These are phyloP conservation scores for Peterozyma xylosa DNA, from an alignment of 805 yeast species.

Conservation along the genomic window DNA sequence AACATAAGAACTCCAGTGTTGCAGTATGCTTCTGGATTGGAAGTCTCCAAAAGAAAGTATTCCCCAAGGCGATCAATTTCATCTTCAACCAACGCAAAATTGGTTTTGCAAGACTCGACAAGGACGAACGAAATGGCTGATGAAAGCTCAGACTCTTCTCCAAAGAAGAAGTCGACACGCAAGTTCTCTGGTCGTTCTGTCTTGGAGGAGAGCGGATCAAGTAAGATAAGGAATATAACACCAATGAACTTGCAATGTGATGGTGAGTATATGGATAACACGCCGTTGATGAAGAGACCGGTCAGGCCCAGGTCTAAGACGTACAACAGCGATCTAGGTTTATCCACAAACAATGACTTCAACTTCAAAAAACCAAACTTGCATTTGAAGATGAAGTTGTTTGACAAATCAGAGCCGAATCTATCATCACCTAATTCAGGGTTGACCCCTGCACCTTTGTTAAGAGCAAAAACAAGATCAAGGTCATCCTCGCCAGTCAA, in stretches of 20 bases:
- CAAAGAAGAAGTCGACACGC: no score
- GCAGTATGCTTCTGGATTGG: background rate
- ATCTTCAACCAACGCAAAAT: background rate
- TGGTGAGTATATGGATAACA: constrained; percentile 4
- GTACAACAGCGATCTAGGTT: no score
- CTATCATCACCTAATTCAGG: background rate
- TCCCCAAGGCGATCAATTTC: background rate
- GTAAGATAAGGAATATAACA: constrained; percentile 6
- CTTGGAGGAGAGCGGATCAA: background rate
- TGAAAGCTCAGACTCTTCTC: background rate
- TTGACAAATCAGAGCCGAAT: constrained; percentile 3
- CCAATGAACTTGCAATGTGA: constrained; percentile 7
- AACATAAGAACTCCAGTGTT: background rate
- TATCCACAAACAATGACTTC: background rate
- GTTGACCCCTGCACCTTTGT: no score
- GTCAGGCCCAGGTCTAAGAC: background rate
- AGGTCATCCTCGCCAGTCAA: constrained; percentile 6
- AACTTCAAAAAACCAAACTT: constrained; percentile 6
- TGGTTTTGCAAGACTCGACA: background rate
- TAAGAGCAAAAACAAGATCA: constrained; percentile 5
- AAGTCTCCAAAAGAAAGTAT: background rate
- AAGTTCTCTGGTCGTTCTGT: no score
- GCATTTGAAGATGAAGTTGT: constrained; percentile 3
- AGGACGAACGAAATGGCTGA: background rate
- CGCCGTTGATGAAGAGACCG: constrained; percentile 2